Base-by-base conservation (phyloP, 208 protist genomes). In the Trypanosoma scelopori region DNA sequence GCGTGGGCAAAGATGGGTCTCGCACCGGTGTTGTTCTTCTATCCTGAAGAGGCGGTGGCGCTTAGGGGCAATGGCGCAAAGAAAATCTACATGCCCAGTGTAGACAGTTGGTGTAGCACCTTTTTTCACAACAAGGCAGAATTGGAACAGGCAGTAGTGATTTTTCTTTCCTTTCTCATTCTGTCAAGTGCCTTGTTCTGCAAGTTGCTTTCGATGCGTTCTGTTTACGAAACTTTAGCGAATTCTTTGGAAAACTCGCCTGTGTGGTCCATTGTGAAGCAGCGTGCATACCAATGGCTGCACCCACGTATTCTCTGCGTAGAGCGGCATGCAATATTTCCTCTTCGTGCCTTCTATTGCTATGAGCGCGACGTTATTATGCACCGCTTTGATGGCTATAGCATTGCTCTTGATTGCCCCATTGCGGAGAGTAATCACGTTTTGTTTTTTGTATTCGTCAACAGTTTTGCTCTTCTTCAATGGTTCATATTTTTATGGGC, bases 321-420 rank as follows among this genome's bases (percentile, higher is more conserved):
- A 53, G 78, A 90, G 59, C 75, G 75, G 0, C 85, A 94, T 64
- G 61, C 74, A 41, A 65, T 85, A 48, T 45, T 92, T 18, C 88
- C 88, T 15, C 61, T 90, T 62, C 84, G 88, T 43, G 70, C 79
- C 12, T 94, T 94, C 64, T 89, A 94, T 66, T 94, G 85, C 70
- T 76, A 61, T 43, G 82, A 94, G 69, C 63, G 69, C 12, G 88
- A 94, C 59, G 74, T 81, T 13, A 30, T 90, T 22, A 69, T 94
- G 65, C 68, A 69, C 7, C 61, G 82, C 48, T 94, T 87, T 71
- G 88, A 94, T 69, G 67, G 83, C 58, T 90, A 89, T 74, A 88
- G 83, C 22, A 75, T 64, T 52, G 59, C 82, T 28, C 55, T 94
- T 12, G 88, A 94, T 72, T 73, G 70, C 55, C 88, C 88, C 1